Percentiles rank a stretch among this genome's conserved stretches.
Evolutionary conservation across 2,329 filamentous ascomycete species (phyloP).

Genomic region (Scedosporium aurantiacum): DNA sequence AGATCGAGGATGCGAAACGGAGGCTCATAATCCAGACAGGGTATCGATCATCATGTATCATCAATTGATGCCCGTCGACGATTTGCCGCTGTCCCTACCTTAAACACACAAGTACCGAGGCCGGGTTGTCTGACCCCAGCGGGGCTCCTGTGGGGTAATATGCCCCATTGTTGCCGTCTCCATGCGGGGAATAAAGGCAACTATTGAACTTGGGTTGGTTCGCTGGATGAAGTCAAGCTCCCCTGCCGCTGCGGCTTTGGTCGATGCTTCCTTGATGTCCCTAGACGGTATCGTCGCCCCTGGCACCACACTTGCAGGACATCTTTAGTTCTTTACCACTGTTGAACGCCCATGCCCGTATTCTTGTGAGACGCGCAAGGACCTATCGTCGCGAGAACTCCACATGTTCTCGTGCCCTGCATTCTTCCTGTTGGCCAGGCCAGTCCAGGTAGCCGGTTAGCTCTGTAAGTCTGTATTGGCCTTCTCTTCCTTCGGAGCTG

Average conservation of each 20-base stretch:
- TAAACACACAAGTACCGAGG: constrained; percentile 4
- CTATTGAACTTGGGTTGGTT: too few relatives aligned
- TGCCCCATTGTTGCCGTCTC: not conserved
- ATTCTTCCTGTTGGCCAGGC: not conserved
- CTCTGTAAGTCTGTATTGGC: not conserved
- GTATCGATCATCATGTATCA: not conserved
- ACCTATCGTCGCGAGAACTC: not conserved
- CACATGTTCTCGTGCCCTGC: not conserved
- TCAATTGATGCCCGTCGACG: not conserved
- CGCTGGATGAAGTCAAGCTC: not conserved
- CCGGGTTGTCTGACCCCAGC: constrained; percentile 1
- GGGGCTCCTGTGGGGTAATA: constrained; percentile 4
- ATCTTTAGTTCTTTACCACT: too few relatives aligned
- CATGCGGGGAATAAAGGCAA: not conserved
- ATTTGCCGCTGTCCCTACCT: not conserved
- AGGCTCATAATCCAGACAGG: not conserved
- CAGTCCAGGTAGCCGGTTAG: not conserved
- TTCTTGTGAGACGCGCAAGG: not conserved
- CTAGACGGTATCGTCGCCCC: too few relatives aligned
- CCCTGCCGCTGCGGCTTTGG: too few relatives aligned
- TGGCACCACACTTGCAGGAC: too few relatives aligned
- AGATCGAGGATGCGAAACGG: not conserved
- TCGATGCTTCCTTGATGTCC: too few relatives aligned
- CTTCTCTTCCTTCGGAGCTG: too few relatives aligned
- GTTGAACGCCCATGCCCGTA: too few relatives aligned